These are phyloP conservation scores for Triticum urartu DNA, from an alignment of 176 grass and related monocot species.

Conservation along the genomic window DNA sequence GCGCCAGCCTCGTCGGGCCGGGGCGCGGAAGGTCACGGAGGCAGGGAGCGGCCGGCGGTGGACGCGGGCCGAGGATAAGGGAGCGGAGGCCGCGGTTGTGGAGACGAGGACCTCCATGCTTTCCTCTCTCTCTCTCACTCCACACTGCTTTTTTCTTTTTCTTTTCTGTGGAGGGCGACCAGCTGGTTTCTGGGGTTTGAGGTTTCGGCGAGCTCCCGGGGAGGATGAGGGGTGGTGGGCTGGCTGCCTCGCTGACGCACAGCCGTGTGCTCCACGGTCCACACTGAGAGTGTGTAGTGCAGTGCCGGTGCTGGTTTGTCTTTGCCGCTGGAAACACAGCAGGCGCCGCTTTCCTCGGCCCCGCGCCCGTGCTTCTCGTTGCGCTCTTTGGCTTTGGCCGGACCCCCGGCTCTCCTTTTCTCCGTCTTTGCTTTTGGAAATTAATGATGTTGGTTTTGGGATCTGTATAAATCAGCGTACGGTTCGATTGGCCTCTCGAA, in stretches of 20 bases:
- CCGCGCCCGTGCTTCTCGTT: background rate
- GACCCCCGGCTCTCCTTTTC: background rate
- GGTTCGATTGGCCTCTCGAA: background rate
- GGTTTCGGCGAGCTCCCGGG: conserved; percentile 25
- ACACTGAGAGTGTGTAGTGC: background rate
- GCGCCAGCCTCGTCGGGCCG: conserved; percentile 35
- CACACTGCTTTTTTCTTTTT: no score
- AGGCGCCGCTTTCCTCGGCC: conserved; percentile 31
- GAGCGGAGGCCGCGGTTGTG: conserved; percentile 21
- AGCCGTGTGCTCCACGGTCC: background rate
- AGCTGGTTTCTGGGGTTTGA: conserved; percentile 9
- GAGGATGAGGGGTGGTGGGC: conserved; percentile 40
- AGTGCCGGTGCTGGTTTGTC: background rate
- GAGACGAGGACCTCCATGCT: conserved; percentile 47
- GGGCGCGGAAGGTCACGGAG: background rate
- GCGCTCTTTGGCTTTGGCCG: conserved; percentile 12
- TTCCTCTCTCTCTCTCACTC: background rate
- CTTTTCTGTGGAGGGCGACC: conserved; percentile 21
- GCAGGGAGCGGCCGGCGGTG: background rate
- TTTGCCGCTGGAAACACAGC: background rate
- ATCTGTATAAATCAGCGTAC: background rate
- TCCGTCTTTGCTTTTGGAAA: background rate
- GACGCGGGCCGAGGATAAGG: conserved; percentile 11
- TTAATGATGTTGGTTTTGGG: background rate
- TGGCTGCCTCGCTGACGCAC: background rate